A percentile compares a stretch with the other conserved stretches of the same genome.
These are phyloP conservation scores for Solanum hybrid DNA, from an alignment of 305 asterid genomes.

Conservation along the genomic window DNA sequence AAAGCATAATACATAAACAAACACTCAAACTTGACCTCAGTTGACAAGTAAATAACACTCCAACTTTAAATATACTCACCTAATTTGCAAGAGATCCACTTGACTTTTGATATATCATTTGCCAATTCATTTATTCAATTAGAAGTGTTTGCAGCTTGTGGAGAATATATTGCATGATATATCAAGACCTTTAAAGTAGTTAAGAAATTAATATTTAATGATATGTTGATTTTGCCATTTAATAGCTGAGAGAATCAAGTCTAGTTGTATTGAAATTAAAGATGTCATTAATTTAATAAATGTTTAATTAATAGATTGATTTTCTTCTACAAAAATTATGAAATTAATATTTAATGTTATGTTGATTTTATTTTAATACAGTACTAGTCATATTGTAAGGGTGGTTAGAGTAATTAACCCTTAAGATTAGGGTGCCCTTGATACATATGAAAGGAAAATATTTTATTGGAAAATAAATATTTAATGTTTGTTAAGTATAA, in stretches of 20 bases:
- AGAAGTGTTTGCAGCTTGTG: background rate
- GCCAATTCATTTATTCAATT: background rate
- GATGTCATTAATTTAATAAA: background rate
- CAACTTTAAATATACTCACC: background rate
- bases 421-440: background rate
- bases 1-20: background rate
- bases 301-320: background rate
- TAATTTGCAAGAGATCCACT: background rate
- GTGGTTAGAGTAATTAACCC: background rate
- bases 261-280: background rate
- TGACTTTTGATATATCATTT: background rate
- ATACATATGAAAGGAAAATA: background rate
- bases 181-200: background rate
- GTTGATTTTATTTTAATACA: background rate
- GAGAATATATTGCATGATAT: background rate
- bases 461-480: no score
- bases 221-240: background rate
- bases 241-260: background rate
- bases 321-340: background rate
- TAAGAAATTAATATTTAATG: background rate
- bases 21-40: background rate
- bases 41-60: background rate
- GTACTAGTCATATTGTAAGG: background rate
- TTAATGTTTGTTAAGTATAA: background rate
- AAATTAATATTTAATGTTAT: background rate